Conservation (phyloP, 2,329 filamentous ascomycete species). For the Ophiocordyceps unilateralis region DNA sequence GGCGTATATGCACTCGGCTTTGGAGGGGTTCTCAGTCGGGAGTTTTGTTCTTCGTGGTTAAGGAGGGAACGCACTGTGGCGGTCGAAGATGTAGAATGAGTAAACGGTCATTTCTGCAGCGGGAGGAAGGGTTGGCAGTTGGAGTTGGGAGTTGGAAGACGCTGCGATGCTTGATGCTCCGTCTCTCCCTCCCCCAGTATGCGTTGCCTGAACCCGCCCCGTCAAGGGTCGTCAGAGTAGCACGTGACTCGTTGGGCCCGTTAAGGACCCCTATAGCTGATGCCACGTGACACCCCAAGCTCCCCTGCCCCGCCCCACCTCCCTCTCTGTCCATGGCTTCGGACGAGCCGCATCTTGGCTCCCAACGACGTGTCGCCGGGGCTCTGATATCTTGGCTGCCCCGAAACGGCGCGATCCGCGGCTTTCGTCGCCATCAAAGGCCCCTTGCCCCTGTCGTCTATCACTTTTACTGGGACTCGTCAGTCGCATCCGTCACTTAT, state of each 20-base stretch:
- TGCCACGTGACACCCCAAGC: background rate
- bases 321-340: background rate
- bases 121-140: background rate
- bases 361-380: background rate
- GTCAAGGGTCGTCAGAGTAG: background rate
- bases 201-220: too few species aligned
- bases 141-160: background rate
- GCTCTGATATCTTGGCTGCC: background rate
- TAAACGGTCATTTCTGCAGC: slow-evolving; percentile 62
- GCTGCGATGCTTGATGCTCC: too few species aligned
- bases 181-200: too few species aligned
- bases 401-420: background rate
- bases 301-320: background rate
- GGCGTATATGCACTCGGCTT: slow-evolving; percentile 95
- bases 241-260: background rate
- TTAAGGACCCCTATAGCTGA: background rate
- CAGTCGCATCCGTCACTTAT: background rate
- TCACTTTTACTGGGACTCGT: too few species aligned
- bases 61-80: slow-evolving; percentile 55
- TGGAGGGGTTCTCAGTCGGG: background rate
- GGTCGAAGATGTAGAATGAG: slow-evolving; percentile 97
- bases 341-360: background rate
- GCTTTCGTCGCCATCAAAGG: too few species aligned
- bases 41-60: background rate
- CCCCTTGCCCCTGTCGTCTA: too few species aligned